These are phyloP conservation scores for Adenanthera pavonina DNA, from an alignment of 306 rosid genomes.

Conservation along the genomic window DNA sequence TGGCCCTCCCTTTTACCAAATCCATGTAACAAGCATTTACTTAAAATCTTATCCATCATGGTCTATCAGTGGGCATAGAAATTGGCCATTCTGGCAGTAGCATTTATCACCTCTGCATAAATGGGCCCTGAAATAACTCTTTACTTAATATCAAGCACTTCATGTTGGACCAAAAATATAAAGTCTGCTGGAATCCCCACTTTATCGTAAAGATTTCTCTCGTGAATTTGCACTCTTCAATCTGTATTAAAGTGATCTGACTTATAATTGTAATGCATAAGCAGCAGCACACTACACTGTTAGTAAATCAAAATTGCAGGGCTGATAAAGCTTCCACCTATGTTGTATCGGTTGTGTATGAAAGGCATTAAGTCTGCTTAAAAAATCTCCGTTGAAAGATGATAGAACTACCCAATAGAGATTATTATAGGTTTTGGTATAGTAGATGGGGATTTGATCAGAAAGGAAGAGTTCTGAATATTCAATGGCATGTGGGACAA, in stretches of 20 bases:
- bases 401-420: not conserved
- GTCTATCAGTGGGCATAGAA: not conserved
- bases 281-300: not conserved
- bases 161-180: not conserved
- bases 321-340: not conserved
- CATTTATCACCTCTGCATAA: not conserved
- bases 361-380: not conserved
- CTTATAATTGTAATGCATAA: not conserved
- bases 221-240: not conserved
- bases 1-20: not conserved
- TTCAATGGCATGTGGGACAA: not conserved
- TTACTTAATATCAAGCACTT: not conserved
- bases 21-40: not conserved
- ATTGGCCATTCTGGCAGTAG: not conserved
- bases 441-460: not conserved
- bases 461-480: not conserved
- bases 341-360: not conserved
- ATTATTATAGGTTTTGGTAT: not conserved
- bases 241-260: not conserved
- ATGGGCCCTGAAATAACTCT: not conserved
- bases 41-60: not conserved
- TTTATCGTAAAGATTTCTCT: conserved; percentile 5
- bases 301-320: not conserved
- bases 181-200: not conserved
- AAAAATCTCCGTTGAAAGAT: not conserved